Evolutionary conservation across 1,284 basidiomycete genomes (phyloP), one percentile per base, ranked within the genome.

Genomic region (Earliella scabrosa): DNA sequence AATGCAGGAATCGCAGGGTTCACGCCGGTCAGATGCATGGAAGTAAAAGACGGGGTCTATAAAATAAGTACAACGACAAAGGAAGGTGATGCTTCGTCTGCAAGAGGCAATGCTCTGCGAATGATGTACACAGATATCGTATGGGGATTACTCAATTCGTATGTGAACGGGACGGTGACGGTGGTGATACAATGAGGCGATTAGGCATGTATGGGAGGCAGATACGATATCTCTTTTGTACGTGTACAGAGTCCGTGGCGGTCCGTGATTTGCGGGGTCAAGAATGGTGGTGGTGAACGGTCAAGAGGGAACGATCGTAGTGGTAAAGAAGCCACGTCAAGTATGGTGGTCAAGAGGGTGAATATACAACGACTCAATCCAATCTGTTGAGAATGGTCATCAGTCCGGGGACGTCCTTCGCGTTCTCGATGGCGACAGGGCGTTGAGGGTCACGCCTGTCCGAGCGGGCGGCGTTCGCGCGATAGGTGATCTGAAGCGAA

Each of bases 401-500:
- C 39, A 75, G 64, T 11, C 73, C 74, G 5, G 69, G 71, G 29
- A 75, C 65, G 53, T 69, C 65, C 36, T 59, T 61, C 27, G 68
- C 69, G 26, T 69, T 63, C 32, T 72, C 67, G 48, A 75, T 66
- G 2, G 68, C 66, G 29, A 72, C 66, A 4, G 74, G 74, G 23
- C 63, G 63, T 40, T 71, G 66, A 4, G 71, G 72, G 59, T 74
- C 73, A 3, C 59, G 64, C 5, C 50, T 54, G 64, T 69, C 45
- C 60, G 73, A 66, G 62, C 68, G 68, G 4, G 74, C 63, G 41
- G 73, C 85, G 2, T 71, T 77, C 7, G 86, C 88, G 23, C 70
- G 71, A 65, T 90, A 90, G 24, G 74, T 77, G 39, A 90, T 77
- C 86, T 90, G 52, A 26, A 39, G 49, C 31, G 41, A 40, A 34